phyloP scores from a whole-genome alignment of 495 filamentous ascomycete species.

The Lasiosphaeria miniovina region DNA sequence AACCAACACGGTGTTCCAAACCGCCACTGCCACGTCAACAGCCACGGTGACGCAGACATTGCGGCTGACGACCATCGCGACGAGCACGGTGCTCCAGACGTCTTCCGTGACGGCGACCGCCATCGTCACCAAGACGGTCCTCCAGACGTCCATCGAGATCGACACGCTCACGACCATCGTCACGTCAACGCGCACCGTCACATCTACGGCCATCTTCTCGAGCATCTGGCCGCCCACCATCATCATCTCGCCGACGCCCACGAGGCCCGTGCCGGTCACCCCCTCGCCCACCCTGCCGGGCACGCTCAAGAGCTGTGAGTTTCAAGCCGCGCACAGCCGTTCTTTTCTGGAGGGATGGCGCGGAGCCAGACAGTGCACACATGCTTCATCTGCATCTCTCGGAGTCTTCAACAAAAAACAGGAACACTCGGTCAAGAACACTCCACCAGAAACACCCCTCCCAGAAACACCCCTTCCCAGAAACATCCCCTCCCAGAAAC shows the following conservation, averaged over 20 bases:
- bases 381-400: no score
- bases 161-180: slow-evolving; percentile 14
- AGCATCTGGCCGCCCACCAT: neutral
- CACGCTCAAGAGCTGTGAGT: neutral
- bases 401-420: no score
- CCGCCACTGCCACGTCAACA: slow-evolving; percentile 15
- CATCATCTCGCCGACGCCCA: neutral
- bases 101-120: slow-evolving; percentile 7
- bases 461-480: no score
- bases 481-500: no score
- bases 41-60: slow-evolving; percentile 10
- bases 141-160: slow-evolving; percentile 13
- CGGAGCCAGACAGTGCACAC: no score
- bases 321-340: neutral
- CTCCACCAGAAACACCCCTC: no score
- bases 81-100: slow-evolving; percentile 10
- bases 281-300: slow-evolving; percentile 5
- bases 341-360: no score
- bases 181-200: slow-evolving; percentile 8
- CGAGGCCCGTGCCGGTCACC: neutral
- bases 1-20: slow-evolving; percentile 14
- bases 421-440: no score
- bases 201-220: neutral
- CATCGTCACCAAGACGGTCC: slow-evolving; percentile 15
- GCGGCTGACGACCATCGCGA: slow-evolving; percentile 11